Percentiles rank a stretch among this genome's conserved stretches.
phyloP scores from a whole-genome alignment of 805 yeast species.

The Kazachstania africana region DNA sequence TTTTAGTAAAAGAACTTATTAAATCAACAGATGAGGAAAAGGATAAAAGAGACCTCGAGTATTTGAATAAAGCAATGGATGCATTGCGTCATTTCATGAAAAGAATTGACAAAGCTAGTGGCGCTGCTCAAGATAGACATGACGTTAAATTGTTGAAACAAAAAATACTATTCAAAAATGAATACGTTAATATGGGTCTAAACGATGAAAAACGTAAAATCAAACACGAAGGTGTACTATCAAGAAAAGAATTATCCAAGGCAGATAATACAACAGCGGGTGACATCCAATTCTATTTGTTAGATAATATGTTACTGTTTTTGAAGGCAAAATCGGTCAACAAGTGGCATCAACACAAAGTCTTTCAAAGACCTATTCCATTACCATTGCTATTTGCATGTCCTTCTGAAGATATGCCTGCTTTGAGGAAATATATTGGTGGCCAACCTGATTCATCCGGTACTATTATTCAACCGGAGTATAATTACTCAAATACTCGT shows the following conservation, averaged over 20 bases:
- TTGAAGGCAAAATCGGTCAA: constrained; percentile 78
- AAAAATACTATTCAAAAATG: constrained; percentile 71
- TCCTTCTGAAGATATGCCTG: constrained; percentile 69
- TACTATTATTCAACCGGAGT: constrained; percentile 18
- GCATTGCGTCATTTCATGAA: constrained; percentile 64
- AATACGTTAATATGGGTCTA: constrained; percentile 74
- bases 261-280: constrained; percentile 30
- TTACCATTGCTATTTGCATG: constrained; percentile 64
- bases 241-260: constrained; percentile 23
- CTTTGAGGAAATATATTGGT: constrained; percentile 35
- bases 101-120: constrained; percentile 70
- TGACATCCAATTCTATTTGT: constrained; percentile 72
- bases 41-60: constrained; percentile 32
- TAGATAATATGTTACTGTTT: constrained; percentile 80
- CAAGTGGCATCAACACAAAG: constrained; percentile 84
- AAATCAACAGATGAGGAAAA: constrained; percentile 79
- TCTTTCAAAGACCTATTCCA: constrained; percentile 80
- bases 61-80: constrained; percentile 61
- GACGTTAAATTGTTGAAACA: constrained; percentile 80
- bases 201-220: constrained; percentile 73
- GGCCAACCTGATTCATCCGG: constrained; percentile 23
- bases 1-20: constrained; percentile 68
- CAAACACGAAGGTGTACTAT: constrained; percentile 28
- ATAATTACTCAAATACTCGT: constrained; percentile 14
- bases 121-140: constrained; percentile 87